Conservation (phyloP, 495 filamentous ascomycete species). For the Aspergillus haitiensis region DNA sequence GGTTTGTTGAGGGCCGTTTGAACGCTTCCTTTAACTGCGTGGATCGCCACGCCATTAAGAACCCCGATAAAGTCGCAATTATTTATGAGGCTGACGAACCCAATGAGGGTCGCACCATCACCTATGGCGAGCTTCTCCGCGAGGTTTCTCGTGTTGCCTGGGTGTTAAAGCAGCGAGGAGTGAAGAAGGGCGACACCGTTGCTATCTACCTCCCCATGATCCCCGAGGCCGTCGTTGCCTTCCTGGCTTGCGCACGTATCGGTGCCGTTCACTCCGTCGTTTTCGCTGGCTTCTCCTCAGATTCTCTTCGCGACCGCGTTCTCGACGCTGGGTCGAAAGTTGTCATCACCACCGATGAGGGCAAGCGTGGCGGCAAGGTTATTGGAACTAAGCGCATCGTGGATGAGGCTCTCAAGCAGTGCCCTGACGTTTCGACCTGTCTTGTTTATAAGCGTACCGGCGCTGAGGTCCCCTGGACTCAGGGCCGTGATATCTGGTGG, state of each 20-base stretch:
- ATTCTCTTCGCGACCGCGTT: constrained; percentile 94
- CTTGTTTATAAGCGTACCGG: constrained; percentile 96
- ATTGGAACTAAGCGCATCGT: constrained; percentile 99
- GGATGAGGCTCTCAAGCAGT: constrained; percentile 96
- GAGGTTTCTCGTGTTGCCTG: constrained; percentile 86
- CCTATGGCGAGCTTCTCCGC: constrained; percentile 90
- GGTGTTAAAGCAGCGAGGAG: constrained; percentile 89
- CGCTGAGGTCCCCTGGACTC: constrained; percentile 85
- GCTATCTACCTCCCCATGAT: constrained; percentile 99
- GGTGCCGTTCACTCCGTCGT: constrained; percentile 98
- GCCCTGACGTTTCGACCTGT: constrained; percentile 81
- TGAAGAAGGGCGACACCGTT: constrained; percentile 96
- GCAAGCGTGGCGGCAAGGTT: constrained; percentile 94
- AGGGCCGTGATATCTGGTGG: constrained; percentile 94
- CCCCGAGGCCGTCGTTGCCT: constrained; percentile 87
- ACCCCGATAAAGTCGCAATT: constrained; percentile 89
- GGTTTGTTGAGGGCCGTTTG: constrained; percentile 91
- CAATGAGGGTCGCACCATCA: constrained; percentile 81
- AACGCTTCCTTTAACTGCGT: constrained; percentile 98
- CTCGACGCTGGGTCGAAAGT: constrained; percentile 86
- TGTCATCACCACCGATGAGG: constrained; percentile 95
- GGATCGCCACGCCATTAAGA: constrained; percentile 89
- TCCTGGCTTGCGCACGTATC: constrained; percentile 89
- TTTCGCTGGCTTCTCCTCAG: constrained; percentile 96
- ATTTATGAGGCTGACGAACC: constrained; percentile 98